Evolutionary conservation across 2,329 filamentous ascomycete species (phyloP).

Genomic region (Aspergillus texensis): DNA sequence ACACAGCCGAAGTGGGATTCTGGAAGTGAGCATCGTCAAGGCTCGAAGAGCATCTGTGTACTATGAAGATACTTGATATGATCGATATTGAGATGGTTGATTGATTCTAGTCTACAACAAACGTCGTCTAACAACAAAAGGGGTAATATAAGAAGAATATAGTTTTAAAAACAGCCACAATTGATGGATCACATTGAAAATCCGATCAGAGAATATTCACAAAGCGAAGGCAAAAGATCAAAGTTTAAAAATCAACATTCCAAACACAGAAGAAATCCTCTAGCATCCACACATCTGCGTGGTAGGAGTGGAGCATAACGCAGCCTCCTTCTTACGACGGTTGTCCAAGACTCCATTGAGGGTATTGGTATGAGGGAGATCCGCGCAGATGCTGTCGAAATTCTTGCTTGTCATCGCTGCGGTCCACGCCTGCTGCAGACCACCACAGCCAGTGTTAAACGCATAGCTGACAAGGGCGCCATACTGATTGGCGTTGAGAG

Average conservation of each 20-base stretch:
- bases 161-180: background rate
- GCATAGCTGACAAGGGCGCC: slow-evolving; percentile 11
- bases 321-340: slow-evolving; percentile 4
- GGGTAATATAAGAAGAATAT: background rate
- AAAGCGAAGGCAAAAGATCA: background rate
- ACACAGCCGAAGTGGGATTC: no score
- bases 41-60: background rate
- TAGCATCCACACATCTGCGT: slow-evolving; percentile 7
- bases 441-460: slow-evolving; percentile 8
- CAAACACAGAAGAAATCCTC: background rate
- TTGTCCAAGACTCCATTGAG: background rate
- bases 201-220: background rate
- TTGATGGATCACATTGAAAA: background rate
- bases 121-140: background rate
- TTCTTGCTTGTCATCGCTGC: slow-evolving; percentile 10
- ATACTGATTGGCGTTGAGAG: slow-evolving; percentile 12
- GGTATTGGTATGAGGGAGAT: slow-evolving; percentile 5
- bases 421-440: slow-evolving; percentile 1
- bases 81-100: background rate
- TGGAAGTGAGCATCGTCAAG: no score
- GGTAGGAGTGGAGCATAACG: slow-evolving; percentile 2
- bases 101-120: background rate
- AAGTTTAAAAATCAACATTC: background rate
- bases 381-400: slow-evolving; percentile 5
- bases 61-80: background rate